Conservation (phyloP, 2,329 filamentous ascomycete genomes). For the Penicillium sp. region DNA sequence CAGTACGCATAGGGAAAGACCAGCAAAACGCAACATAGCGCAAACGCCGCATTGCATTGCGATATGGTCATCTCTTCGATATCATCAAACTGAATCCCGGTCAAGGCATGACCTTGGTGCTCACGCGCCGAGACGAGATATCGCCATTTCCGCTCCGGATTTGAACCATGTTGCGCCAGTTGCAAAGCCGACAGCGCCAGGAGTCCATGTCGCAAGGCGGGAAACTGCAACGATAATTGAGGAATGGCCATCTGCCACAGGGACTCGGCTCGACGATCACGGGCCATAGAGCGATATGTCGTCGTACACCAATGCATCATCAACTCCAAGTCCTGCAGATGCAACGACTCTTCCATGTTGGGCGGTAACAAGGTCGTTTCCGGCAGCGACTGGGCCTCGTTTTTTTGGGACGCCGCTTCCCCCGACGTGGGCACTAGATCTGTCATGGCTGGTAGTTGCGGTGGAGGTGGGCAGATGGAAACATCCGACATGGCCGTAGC, state of each 20-base stretch:
- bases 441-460: constrained; percentile 5
- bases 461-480: neutral
- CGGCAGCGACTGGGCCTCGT: neutral
- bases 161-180: constrained; percentile 25
- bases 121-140: constrained; percentile 33
- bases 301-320: constrained; percentile 41
- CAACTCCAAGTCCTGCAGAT: constrained; percentile 37
- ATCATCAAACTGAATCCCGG: constrained; percentile 25
- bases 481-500: constrained; percentile 5
- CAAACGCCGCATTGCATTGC: constrained; percentile 41
- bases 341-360: constrained; percentile 15
- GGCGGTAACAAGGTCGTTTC: neutral
- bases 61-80: constrained; percentile 25
- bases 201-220: constrained; percentile 38
- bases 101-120: constrained; percentile 31
- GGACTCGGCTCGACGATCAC: constrained; percentile 24
- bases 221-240: constrained; percentile 32
- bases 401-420: neutral
- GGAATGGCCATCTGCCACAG: constrained; percentile 38
- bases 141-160: constrained; percentile 17
- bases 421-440: constrained; percentile 1
- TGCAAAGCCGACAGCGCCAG: constrained; percentile 40
- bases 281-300: constrained; percentile 36
- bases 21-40: constrained; percentile 37
- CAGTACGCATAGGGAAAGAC: constrained; percentile 39